Base-by-base conservation (phyloP, 2,329 filamentous ascomycete genomes). In the Trichoderma atroviride region DNA sequence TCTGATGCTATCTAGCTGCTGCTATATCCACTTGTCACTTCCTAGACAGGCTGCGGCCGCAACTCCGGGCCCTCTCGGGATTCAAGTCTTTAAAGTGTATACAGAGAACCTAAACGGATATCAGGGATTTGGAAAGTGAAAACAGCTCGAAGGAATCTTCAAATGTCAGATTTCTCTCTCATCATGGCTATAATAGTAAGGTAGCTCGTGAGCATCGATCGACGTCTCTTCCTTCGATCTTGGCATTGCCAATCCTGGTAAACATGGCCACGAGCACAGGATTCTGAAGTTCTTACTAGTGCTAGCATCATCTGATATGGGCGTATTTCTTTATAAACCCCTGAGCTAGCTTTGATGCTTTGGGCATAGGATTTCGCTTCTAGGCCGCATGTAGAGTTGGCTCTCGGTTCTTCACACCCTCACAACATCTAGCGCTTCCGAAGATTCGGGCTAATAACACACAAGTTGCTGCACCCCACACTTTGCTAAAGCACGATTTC, bases 391-490 rank as follows among this genome's bases (percentile, higher is more conserved):
- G 29, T 33, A 55, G 53, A 19, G 35, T 56, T 33, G 52, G 14
- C n/a, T 55, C 33, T 56, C 24, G 52, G 14, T 29, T 55, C 33
- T 37, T 56, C 52, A 56, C 61, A 64, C 61, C 52, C 56, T n/a
- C 61, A 27, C 24, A 16, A 27, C 31, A 14, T 43, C 59, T 62
- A 62, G 59, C 59, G 59, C 43, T 62, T 53, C 61, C 53, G 53
- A 53, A 64, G 6, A 43, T 31, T 56, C 50, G 50, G 33, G 50
- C 61, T 56, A 55, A 64, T 64, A 31, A 64, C 35, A 35, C 61
- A 56, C 33, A 43, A 56, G 33, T 5, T 40, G 2, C 50, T 64
- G 61, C 61, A 64, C 61, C 61, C 61, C 61, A 64, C 61, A 64
- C 61, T 64, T 33, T 64, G 14, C 61, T 29, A 64, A 43, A 50